phyloP scores from a whole-genome alignment of 768 basidiomycete species.

The Melanogaster broomeanus region DNA sequence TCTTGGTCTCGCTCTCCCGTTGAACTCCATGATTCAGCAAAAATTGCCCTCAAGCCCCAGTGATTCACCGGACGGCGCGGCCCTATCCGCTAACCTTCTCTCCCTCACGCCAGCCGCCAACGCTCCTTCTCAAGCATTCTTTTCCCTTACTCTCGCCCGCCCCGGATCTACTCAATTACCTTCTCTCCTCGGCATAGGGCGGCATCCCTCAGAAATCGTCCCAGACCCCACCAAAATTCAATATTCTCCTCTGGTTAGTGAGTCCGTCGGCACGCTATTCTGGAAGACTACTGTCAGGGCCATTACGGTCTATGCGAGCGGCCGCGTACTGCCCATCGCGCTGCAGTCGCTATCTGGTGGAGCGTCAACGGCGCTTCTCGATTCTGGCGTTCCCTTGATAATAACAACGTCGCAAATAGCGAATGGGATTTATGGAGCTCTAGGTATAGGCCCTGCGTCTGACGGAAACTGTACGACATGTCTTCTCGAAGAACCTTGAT shows the following conservation, averaged over 20 bases:
- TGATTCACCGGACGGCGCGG: slow-evolving; percentile 63
- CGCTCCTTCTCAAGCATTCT: slow-evolving; percentile 62
- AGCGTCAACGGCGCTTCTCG: slow-evolving; percentile 63
- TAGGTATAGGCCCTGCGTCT: slow-evolving; percentile 56
- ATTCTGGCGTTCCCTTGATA: slow-evolving; percentile 71
- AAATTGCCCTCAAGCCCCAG: slow-evolving; percentile 48
- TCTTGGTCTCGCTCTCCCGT: slow-evolving; percentile 74
- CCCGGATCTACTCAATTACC: slow-evolving; percentile 62
- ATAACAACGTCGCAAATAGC: slow-evolving; percentile 61
- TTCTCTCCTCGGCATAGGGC: slow-evolving; percentile 67
- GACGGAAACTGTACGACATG: slow-evolving; percentile 64
- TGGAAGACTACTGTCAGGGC: slow-evolving; percentile 64
- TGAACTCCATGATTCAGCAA: slow-evolving; percentile 65
- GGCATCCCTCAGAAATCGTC: slow-evolving; percentile 57
- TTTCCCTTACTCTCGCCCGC: slow-evolving; percentile 67
- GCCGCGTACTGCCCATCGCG: slow-evolving; percentile 38
- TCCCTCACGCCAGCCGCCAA: slow-evolving; percentile 54
- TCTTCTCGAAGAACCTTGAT: background rate
- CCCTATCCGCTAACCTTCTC: slow-evolving; percentile 71
- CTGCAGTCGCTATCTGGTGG: slow-evolving; percentile 45
- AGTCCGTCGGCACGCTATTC: slow-evolving; percentile 45
- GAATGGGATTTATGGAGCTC: slow-evolving; percentile 77
- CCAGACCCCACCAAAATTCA: slow-evolving; percentile 50
- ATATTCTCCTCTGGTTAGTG: slow-evolving; percentile 50
- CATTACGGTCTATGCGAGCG: slow-evolving; percentile 62